phyloP scores from a whole-genome alignment of 164 flowering plant species.

The Pachysandra terminalis region DNA sequence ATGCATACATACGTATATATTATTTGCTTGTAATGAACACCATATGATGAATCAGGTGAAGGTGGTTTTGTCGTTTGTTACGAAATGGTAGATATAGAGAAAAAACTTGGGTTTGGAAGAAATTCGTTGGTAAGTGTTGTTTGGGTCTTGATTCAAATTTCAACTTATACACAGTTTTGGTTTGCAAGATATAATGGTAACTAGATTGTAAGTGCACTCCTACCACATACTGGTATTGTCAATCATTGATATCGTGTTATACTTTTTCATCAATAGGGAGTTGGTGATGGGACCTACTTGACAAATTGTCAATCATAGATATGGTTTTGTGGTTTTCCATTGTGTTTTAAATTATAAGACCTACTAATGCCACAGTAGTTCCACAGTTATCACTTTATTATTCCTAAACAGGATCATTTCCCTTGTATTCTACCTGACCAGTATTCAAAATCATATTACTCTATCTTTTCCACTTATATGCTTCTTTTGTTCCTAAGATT shows the following conservation, averaged over 20 bases:
- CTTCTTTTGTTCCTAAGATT: neutral
- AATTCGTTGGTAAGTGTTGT: constrained; percentile 68
- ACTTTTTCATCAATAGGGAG: neutral
- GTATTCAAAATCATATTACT: neutral
- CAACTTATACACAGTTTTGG: no score
- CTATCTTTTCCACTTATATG: neutral
- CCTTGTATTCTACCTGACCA: neutral
- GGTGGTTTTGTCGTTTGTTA: constrained; percentile 88
- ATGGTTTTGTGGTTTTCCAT: no score
- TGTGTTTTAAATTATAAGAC: neutral
- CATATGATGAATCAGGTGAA: constrained; percentile 48
- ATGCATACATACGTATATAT: no score
- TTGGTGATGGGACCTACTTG: neutral
- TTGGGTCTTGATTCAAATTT: neutral
- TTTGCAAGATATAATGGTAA: neutral
- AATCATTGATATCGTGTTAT: neutral
- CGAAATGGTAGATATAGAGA: constrained; percentile 90
- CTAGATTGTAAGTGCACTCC: neutral
- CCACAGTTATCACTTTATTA: neutral
- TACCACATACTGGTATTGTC: neutral
- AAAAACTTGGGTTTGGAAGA: constrained; percentile 85
- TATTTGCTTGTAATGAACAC: constrained; percentile 7
- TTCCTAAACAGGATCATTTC: neutral
- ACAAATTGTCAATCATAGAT: neutral
- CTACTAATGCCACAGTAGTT: neutral